phyloP scores from a whole-genome alignment of 768 basidiomycete species.

The Lentinula aciculospora region DNA sequence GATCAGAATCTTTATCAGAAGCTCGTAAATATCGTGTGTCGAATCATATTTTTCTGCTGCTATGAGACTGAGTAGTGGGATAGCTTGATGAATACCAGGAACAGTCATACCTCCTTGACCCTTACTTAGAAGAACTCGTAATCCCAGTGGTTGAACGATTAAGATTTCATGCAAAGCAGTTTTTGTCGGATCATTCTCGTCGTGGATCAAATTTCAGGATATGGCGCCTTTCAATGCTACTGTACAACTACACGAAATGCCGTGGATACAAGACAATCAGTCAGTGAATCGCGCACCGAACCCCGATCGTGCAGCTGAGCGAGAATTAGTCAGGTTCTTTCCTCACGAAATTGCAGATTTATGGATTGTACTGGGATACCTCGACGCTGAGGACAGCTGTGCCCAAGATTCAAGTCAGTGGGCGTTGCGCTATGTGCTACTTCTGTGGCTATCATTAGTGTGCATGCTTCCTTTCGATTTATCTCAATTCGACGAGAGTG shows the following conservation, averaged over 20 bases:
- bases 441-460: constrained; percentile 93
- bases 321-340: constrained; percentile 75
- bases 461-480: constrained; percentile 93
- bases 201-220: constrained; percentile 33
- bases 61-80: neutral
- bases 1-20: constrained; percentile 28
- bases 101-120: constrained; percentile 88
- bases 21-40: constrained; percentile 47
- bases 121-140: constrained; percentile 76
- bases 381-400: constrained; percentile 41
- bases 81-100: constrained; percentile 91
- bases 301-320: neutral
- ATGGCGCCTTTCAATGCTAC: constrained; percentile 47
- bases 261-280: constrained; percentile 90
- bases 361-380: constrained; percentile 63
- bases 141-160: constrained; percentile 65
- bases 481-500: constrained; percentile 70
- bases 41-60: neutral
- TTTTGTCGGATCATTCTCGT: constrained; percentile 23
- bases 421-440: constrained; percentile 75
- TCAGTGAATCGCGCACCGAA: constrained; percentile 33
- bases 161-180: constrained; percentile 44
- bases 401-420: constrained; percentile 48
- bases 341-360: constrained; percentile 88
- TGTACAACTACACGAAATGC: constrained; percentile 82